Percentiles rank a stretch among this genome's conserved stretches.
Conservation (phyloP, 768 basidiomycete species). For the Grammothele lineata region DNA sequence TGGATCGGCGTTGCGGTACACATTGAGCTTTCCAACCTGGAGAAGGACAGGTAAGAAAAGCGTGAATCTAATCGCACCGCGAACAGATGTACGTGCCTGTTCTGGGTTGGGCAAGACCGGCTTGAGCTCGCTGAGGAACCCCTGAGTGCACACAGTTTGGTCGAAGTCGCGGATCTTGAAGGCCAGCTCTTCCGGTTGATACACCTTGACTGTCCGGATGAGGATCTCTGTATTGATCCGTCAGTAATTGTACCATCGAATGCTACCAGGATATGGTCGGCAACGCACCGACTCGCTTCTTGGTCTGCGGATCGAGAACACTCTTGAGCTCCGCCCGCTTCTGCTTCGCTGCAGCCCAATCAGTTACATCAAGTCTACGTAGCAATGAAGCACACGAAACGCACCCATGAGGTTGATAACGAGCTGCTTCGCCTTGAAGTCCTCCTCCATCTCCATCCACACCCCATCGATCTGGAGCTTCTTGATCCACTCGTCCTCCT, state of each 20-base stretch:
- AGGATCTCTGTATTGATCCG: conserved; percentile 86
- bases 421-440: conserved; percentile 94
- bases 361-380: not conserved
- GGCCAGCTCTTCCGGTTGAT: conserved; percentile 85
- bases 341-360: conserved; percentile 53
- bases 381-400: conserved; percentile 9
- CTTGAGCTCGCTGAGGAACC: conserved; percentile 86
- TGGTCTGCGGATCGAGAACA: conserved; percentile 86
- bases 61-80: not conserved
- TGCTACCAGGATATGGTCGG: too few relatives aligned
- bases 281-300: conserved; percentile 88
- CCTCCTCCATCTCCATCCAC: conserved; percentile 96
- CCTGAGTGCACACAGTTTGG: conserved; percentile 78
- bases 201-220: conserved; percentile 79
- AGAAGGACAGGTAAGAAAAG: not conserved
- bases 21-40: conserved; percentile 84
- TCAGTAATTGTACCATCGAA: too few relatives aligned
- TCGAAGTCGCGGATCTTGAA: conserved; percentile 84
- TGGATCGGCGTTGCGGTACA: conserved; percentile 81
- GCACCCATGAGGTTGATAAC: conserved; percentile 86
- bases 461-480: conserved; percentile 83
- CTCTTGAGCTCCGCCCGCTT: conserved; percentile 88
- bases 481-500: conserved; percentile 76
- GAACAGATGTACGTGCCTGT: conserved; percentile 45
- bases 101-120: conserved; percentile 88